Conservation (phyloP, 352 stramenopile species). For the Globisporangium cederbergense region DNA sequence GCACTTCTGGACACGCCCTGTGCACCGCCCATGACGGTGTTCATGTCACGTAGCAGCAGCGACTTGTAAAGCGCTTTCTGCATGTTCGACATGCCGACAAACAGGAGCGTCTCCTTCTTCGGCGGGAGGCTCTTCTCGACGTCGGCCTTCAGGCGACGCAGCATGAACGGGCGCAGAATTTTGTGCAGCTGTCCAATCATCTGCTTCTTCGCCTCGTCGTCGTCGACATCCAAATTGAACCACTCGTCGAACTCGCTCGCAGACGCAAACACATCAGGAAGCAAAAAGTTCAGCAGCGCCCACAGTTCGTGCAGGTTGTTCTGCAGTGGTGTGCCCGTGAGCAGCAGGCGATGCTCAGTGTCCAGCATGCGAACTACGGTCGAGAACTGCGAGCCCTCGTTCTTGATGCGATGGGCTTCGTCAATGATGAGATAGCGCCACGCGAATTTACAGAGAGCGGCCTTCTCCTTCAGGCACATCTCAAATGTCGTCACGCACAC, state of each 20-base stretch:
- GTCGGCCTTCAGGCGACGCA: slow-evolving; percentile 97
- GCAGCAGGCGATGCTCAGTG: slow-evolving; percentile 81
- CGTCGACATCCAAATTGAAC: slow-evolving; percentile 87
- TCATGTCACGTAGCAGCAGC: slow-evolving; percentile 94
- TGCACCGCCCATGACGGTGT: slow-evolving; percentile 70
- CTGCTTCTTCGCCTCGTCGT: slow-evolving; percentile 88
- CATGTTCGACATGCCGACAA: slow-evolving; percentile 89
- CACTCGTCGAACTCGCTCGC: slow-evolving; percentile 87
- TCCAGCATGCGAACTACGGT: slow-evolving; percentile 77
- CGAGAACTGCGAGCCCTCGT: slow-evolving; percentile 87
- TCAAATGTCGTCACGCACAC: slow-evolving; percentile 98
- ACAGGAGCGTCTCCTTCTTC: slow-evolving; percentile 97
- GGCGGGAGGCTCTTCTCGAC: slow-evolving; percentile 97
- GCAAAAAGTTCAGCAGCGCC: slow-evolving; percentile 93
- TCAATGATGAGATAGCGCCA: slow-evolving; percentile 90
- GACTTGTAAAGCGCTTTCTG: slow-evolving; percentile 98
- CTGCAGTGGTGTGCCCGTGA: slow-evolving; percentile 94
- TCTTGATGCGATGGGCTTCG: slow-evolving; percentile 88
- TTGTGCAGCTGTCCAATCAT: slow-evolving; percentile 89
- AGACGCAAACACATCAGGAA: slow-evolving; percentile 91
- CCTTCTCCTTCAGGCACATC: slow-evolving; percentile 90
- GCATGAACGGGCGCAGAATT: slow-evolving; percentile 94
- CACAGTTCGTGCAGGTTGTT: slow-evolving; percentile 96
- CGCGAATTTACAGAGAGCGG: slow-evolving; percentile 87
- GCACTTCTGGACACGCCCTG: slow-evolving; percentile 75